These are phyloP conservation scores for Spathaspora passalidarum DNA, from an alignment of 805 yeast species.

Conservation along the genomic window DNA sequence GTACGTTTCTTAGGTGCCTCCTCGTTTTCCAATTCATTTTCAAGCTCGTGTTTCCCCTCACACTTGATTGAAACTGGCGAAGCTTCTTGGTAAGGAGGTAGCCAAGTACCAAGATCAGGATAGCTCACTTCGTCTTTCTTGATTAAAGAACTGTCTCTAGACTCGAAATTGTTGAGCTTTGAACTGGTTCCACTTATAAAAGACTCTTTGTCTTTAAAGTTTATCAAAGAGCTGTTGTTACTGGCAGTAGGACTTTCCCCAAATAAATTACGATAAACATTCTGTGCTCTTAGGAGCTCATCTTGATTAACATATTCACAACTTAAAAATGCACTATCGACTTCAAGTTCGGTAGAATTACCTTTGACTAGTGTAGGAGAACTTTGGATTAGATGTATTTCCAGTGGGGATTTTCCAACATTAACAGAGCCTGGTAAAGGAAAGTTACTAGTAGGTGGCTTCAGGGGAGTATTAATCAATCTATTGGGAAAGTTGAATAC, in stretches of 20 bases:
- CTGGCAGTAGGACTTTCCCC: conserved; percentile 8
- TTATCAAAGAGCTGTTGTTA: neutral
- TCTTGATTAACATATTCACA: conserved; percentile 15
- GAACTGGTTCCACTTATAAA: no score
- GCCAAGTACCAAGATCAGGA: no score
- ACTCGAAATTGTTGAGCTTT: no score
- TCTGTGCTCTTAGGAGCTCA: conserved; percentile 3
- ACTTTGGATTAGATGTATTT: conserved; percentile 7
- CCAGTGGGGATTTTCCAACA: neutral
- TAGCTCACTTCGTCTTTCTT: neutral
- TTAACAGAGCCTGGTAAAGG: neutral
- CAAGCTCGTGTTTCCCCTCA: no score
- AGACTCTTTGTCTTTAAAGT: neutral
- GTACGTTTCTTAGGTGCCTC: no score
- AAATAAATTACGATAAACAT: conserved; percentile 8
- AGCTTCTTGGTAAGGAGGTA: no score
- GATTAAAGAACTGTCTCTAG: neutral
- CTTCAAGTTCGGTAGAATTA: conserved; percentile 12
- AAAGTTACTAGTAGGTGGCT: neutral
- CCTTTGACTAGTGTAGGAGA: conserved; percentile 13
- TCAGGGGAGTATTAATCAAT: neutral
- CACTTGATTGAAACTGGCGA: no score
- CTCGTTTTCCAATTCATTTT: no score
- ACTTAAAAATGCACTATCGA: conserved; percentile 19
- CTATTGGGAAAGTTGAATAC: conserved; percentile 1